Evolutionary conservation across 2,329 filamentous ascomycete genomes (phyloP).

Genomic region (Beauveria asiatica): DNA sequence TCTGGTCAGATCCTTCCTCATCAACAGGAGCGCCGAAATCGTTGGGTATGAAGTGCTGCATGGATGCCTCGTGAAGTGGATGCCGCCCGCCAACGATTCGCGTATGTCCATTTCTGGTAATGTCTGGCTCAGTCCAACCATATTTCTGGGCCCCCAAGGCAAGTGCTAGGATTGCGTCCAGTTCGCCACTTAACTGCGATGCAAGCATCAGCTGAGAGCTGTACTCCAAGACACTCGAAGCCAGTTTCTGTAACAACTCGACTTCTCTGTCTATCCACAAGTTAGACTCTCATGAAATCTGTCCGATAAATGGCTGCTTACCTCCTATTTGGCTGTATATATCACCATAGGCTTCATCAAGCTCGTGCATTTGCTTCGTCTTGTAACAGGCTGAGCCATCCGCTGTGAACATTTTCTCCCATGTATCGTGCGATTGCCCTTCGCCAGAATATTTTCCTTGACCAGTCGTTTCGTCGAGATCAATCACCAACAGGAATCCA

Average conservation of each 20-base stretch:
- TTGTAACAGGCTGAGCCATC: conserved; percentile 76
- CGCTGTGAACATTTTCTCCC: conserved; percentile 71
- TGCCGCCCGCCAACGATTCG: conserved; percentile 74
- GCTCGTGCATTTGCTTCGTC: conserved; percentile 67
- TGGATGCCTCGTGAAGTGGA: conserved; percentile 75
- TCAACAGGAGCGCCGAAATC: conserved; percentile 52
- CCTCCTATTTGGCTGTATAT: conserved; percentile 77
- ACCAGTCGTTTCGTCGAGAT: conserved; percentile 40
- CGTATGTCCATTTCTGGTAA: conserved; percentile 64
- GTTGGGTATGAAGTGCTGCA: conserved; percentile 76
- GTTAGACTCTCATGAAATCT: conserved; percentile 15
- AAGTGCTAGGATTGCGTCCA: conserved; percentile 78
- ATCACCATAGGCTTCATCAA: conserved; percentile 78
- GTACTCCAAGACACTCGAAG: conserved; percentile 60
- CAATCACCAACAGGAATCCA: conserved; percentile 77
- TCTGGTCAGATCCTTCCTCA: conserved; percentile 41
- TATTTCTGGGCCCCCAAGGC: conserved; percentile 69
- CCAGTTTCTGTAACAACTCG: conserved; percentile 73
- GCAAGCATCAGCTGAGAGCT: conserved; percentile 56
- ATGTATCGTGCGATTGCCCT: conserved; percentile 46
- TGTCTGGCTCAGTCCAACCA: conserved; percentile 57
- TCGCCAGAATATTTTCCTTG: conserved; percentile 56
- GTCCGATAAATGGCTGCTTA: conserved; percentile 27
- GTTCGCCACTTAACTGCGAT: conserved; percentile 77
- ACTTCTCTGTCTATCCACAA: conserved; percentile 65